Evolutionary conservation across 75 land plant genomes (phyloP).

Genomic region (Selaginella tamariscina): DNA sequence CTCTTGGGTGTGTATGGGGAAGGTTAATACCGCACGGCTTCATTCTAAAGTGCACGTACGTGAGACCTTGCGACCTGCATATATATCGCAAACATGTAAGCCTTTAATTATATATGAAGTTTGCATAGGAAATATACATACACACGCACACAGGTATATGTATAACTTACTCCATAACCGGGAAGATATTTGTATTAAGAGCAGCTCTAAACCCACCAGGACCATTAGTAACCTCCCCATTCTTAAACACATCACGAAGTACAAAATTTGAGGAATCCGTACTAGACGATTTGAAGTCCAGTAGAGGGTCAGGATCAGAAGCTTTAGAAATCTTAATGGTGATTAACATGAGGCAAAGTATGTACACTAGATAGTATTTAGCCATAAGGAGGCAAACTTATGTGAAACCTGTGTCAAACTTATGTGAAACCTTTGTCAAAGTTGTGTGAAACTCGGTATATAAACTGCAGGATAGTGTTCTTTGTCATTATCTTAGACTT

Average conservation of each 20-base stretch:
- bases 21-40: conserved; percentile 2
- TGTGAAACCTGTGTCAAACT: no score
- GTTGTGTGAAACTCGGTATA: no score
- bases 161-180: neutral
- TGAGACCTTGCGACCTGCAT: conserved; percentile 8
- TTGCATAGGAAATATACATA: neutral
- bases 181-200: neutral
- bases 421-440: no score
- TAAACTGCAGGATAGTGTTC: no score
- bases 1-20: conserved; percentile 12
- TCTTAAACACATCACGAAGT: conserved; percentile 1
- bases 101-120: no score
- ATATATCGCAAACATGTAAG: neutral
- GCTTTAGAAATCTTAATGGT: neutral
- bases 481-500: no score
- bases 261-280: neutral
- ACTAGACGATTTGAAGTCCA: neutral
- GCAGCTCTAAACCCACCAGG: neutral
- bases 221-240: neutral
- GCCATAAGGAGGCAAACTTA: no score
- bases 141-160: neutral
- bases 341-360: no score
- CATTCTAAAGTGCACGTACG: neutral
- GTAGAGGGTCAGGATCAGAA: neutral
- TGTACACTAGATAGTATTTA: no score